phyloP scores from a whole-genome alignment of 345 rosid species.

The Populus davidiana region DNA sequence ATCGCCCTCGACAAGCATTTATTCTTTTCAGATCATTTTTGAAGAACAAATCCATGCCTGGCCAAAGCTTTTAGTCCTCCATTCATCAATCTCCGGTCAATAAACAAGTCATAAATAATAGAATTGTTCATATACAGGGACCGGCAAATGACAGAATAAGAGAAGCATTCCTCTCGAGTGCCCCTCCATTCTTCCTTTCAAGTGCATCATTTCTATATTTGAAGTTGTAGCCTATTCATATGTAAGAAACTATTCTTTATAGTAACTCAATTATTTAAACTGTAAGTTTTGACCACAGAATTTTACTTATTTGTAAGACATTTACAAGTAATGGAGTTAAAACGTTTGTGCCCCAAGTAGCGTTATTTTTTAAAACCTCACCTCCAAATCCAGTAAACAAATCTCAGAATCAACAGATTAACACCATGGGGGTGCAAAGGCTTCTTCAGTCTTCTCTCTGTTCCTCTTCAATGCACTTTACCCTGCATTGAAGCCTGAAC shows the following conservation, averaged over 20 bases:
- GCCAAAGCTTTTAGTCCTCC: slow-evolving; percentile 12
- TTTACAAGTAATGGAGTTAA: neutral
- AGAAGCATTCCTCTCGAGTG: slow-evolving; percentile 32
- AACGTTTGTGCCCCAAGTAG: neutral
- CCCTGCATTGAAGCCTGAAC: neutral
- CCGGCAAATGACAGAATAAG: slow-evolving; percentile 4
- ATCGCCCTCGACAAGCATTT: slow-evolving; percentile 78
- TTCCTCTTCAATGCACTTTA: neutral
- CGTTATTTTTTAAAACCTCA: neutral
- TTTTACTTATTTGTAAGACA: neutral
- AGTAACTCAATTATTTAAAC: slow-evolving; percentile 15
- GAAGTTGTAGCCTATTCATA: slow-evolving; percentile 11
- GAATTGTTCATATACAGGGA: slow-evolving; percentile 20
- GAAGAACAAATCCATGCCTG: slow-evolving; percentile 71
- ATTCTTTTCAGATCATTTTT: slow-evolving; percentile 81
- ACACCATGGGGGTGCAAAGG: neutral
- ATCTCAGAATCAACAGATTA: neutral
- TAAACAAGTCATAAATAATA: slow-evolving; percentile 15
- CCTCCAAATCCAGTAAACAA: neutral
- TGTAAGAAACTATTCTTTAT: slow-evolving; percentile 20
- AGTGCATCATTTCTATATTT: slow-evolving; percentile 2
- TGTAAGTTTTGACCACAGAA: neutral
- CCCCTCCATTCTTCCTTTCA: slow-evolving; percentile 22
- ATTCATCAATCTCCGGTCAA: slow-evolving; percentile 9
- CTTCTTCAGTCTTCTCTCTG: no score